These are phyloP conservation scores for Lodderomyces jiufengensis DNA, from an alignment of 1,139 yeast species.

Conservation along the genomic window DNA sequence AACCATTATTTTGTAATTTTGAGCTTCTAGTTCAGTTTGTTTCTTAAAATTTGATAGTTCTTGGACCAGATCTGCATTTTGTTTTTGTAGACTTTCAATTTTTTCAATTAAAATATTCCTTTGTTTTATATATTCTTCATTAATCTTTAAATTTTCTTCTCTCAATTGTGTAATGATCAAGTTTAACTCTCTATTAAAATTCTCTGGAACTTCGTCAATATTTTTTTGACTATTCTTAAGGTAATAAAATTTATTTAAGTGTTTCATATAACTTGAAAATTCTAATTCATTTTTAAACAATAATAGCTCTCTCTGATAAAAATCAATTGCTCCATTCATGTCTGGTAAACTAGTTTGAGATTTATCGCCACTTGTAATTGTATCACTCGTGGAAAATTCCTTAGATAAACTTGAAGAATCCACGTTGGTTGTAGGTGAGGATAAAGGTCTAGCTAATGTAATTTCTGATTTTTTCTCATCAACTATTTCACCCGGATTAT, in stretches of 20 bases:
- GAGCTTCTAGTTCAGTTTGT: conserved; percentile 22
- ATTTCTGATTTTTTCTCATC: conserved; percentile 19
- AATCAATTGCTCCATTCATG: conserved; percentile 24
- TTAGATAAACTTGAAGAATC: conserved; percentile 24
- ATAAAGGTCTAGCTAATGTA: conserved; percentile 16
- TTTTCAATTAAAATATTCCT: conserved; percentile 8
- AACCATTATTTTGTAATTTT: conserved; percentile 16
- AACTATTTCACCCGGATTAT: not conserved
- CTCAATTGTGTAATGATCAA: not conserved
- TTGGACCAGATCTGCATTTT: conserved; percentile 11
- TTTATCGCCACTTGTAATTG: not conserved
- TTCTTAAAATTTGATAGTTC: conserved; percentile 13
- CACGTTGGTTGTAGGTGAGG: conserved; percentile 24
- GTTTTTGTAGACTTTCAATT: conserved; percentile 19
- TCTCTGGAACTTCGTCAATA: too few species aligned
- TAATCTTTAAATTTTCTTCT: conserved; percentile 6
- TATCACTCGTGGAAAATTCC: conserved; percentile 3
- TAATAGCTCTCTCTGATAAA: conserved; percentile 56
- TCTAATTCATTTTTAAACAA: conserved; percentile 61
- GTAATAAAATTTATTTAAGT: conserved; percentile 47
- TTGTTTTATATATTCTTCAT: not conserved
- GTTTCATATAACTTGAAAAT: conserved; percentile 54
- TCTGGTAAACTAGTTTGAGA: conserved; percentile 3
- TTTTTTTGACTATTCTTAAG: conserved; percentile 28
- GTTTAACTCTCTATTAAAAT: not conserved